phyloP scores from a whole-genome alignment of 2,329 filamentous ascomycete species.

The Tothia fuscella region DNA sequence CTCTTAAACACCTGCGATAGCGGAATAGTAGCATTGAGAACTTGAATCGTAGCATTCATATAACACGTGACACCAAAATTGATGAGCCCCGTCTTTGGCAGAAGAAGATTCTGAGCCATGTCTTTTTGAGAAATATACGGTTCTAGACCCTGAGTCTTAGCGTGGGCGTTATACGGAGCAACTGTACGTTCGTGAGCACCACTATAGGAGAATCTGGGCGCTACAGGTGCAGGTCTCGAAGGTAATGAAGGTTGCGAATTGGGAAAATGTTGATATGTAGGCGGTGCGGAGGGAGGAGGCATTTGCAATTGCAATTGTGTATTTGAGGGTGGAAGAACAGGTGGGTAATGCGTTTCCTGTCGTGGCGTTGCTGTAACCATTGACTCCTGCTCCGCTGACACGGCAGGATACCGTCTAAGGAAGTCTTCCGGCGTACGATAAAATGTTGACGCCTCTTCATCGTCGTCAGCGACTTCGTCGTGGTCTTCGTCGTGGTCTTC shows the following conservation, averaged over 20 bases:
- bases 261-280: neutral
- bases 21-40: constrained; percentile 58
- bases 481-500: constrained; percentile 21
- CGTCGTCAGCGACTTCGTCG: constrained; percentile 30
- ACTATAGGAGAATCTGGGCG: constrained; percentile 59
- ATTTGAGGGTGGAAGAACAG: constrained; percentile 18
- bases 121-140: constrained; percentile 35
- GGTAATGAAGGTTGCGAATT: constrained; percentile 27
- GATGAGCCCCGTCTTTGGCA: constrained; percentile 59
- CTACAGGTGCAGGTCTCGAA: constrained; percentile 45
- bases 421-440: constrained; percentile 73
- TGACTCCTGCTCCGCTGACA: constrained; percentile 45
- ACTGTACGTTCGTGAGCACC: constrained; percentile 54
- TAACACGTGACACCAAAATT: constrained; percentile 83
- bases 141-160: constrained; percentile 20
- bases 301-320: too few species aligned
- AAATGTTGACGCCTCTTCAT: constrained; percentile 39
- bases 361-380: constrained; percentile 30
- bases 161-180: neutral
- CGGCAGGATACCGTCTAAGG: constrained; percentile 65
- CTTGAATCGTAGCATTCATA: constrained; percentile 83
- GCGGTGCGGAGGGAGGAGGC: constrained; percentile 17
- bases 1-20: constrained; percentile 52
- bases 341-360: constrained; percentile 6
- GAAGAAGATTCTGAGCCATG: constrained; percentile 30